Percentiles rank a stretch among this genome's conserved stretches.
Evolutionary conservation across 768 basidiomycete genomes (phyloP).

Genomic region (Leccinum ochraceum): DNA sequence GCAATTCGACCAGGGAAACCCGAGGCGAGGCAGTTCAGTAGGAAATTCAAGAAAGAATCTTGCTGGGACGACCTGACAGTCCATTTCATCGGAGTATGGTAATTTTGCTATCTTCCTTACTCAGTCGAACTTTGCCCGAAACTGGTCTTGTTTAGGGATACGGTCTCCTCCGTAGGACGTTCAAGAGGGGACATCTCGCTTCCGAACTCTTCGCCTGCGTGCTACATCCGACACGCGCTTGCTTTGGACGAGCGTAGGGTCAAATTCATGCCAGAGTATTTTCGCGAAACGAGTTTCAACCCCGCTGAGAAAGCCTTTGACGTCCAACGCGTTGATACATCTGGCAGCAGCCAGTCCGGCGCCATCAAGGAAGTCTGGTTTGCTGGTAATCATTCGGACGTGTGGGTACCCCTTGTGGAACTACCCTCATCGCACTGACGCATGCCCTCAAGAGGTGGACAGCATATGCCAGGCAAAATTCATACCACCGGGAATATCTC

Average conservation of each 20-base stretch:
- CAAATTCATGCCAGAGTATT: not conserved
- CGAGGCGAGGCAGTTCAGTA: not conserved
- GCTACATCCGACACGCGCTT: not conserved
- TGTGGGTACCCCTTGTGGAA: slow-evolving; percentile 11
- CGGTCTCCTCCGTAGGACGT: slow-evolving; percentile 58
- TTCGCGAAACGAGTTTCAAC: slow-evolving; percentile 21
- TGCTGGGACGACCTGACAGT: not conserved
- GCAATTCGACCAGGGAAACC: not conserved
- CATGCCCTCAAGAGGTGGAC: slow-evolving; percentile 9
- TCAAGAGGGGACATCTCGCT: slow-evolving; percentile 43
- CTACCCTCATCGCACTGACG: not conserved
- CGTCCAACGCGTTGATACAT: not conserved
- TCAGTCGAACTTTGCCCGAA: not conserved
- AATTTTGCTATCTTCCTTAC: not conserved
- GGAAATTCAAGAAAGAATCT: not conserved
- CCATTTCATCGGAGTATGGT: slow-evolving; percentile 49
- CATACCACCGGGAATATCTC: not conserved
- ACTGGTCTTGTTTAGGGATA: slow-evolving; percentile 43
- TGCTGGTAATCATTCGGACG: slow-evolving; percentile 19
- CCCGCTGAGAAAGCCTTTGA: not conserved
- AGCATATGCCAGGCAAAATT: slow-evolving; percentile 5
- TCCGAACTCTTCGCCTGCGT: slow-evolving; percentile 53
- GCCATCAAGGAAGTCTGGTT: not conserved
- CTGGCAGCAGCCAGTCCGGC: not conserved
- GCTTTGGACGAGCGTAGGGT: not conserved